Percentiles rank a stretch among this genome's conserved stretches.
Evolutionary conservation across 1,139 yeast species (phyloP).

Genomic region (Kodamaea suecica): DNA sequence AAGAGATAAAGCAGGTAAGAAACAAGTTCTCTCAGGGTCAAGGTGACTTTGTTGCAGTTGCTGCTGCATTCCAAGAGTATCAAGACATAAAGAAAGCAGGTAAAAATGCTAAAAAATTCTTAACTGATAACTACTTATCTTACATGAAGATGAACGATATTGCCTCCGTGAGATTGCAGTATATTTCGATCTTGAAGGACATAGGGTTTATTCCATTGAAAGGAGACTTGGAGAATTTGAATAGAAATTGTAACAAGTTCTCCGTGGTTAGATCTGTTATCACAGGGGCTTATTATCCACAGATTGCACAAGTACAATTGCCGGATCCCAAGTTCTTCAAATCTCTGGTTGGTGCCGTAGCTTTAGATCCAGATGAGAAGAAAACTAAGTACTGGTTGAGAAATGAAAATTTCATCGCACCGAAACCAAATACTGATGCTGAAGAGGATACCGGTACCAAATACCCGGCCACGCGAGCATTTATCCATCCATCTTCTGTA

Average conservation of each 20-base stretch:
- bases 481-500: slow-evolving; percentile 80
- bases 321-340: slow-evolving; percentile 78
- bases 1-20: slow-evolving; percentile 53
- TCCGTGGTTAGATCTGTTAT: slow-evolving; percentile 62
- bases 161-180: slow-evolving; percentile 66
- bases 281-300: slow-evolving; percentile 81
- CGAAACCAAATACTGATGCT: slow-evolving; percentile 4
- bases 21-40: slow-evolving; percentile 34
- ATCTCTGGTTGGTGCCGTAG: slow-evolving; percentile 75
- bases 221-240: slow-evolving; percentile 19
- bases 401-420: slow-evolving; percentile 36
- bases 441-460: slow-evolving; percentile 10
- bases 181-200: slow-evolving; percentile 63
- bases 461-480: slow-evolving; percentile 63
- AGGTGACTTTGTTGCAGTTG: slow-evolving; percentile 76
- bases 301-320: slow-evolving; percentile 71
- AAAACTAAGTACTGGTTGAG: slow-evolving; percentile 71
- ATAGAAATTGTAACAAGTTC: slow-evolving; percentile 50
- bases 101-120: slow-evolving; percentile 44
- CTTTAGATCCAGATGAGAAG: slow-evolving; percentile 77
- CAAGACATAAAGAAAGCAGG: slow-evolving; percentile 21
- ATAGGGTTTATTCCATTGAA: slow-evolving; percentile 66
- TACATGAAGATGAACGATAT: slow-evolving; percentile 68
- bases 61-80: slow-evolving; percentile 57
- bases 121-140: slow-evolving; percentile 63